These are phyloP conservation scores for Epicoccum nigrum DNA, from an alignment of 2,329 filamentous ascomycete genomes.

Conservation along the genomic window DNA sequence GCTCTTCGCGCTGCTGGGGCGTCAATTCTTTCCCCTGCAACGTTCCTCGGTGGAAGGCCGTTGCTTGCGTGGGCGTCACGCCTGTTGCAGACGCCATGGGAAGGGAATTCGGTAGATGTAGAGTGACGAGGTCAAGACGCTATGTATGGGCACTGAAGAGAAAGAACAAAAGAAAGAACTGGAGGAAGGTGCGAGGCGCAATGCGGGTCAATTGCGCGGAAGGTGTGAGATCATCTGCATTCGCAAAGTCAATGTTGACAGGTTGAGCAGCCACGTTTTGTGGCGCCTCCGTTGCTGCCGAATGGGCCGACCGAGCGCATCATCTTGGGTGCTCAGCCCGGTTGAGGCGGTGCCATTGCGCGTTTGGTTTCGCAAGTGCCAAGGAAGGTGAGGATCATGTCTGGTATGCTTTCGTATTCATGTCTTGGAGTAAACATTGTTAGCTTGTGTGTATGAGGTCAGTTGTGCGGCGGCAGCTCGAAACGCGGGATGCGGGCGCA, in stretches of 20 bases:
- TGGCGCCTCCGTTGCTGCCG: constrained; percentile 35
- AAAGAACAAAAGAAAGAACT: constrained; percentile 4
- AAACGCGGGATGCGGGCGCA: constrained; percentile 15
- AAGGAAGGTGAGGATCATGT: constrained; percentile 12
- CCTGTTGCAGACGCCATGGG: constrained; percentile 43
- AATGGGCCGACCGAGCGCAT: constrained; percentile 30
- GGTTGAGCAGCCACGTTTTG: constrained; percentile 39
- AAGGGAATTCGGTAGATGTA: constrained; percentile 9
- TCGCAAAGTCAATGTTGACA: constrained; percentile 20
- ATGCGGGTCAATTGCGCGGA: constrained; percentile 17
- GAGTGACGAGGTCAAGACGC: constrained; percentile 10
- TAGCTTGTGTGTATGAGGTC: constrained; percentile 12
- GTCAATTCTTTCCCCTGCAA: constrained; percentile 51
- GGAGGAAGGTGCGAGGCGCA: not conserved
- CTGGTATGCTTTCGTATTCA: constrained; percentile 2
- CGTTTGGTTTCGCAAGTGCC: constrained; percentile 32
- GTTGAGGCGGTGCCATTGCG: constrained; percentile 39
- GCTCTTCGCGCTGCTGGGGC: constrained; percentile 56
- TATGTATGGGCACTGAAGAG: not conserved
- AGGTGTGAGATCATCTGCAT: constrained; percentile 25
- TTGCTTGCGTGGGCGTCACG: constrained; percentile 37
- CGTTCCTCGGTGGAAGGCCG: constrained; percentile 44
- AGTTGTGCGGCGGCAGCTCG: constrained; percentile 14
- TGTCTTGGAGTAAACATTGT: constrained; percentile 10
- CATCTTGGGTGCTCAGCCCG: constrained; percentile 39